Base-by-base conservation (phyloP, 2,329 filamentous ascomycete genomes). In the Hirsutella rhossiliensis region DNA sequence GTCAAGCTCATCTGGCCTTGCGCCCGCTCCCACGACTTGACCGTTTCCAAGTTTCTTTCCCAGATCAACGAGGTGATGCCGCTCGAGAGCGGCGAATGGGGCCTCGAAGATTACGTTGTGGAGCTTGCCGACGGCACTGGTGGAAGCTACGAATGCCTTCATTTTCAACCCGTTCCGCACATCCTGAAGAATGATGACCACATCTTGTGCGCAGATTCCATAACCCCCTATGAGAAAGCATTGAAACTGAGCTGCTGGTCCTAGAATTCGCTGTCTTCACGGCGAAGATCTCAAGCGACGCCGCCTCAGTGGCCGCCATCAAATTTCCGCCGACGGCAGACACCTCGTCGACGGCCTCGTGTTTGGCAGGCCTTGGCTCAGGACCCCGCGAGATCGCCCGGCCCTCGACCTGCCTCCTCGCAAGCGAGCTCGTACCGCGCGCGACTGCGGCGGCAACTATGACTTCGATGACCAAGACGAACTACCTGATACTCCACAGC, bases 101-200 rank as follows among this genome's bases (percentile, higher is more conserved):
- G 87, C 0, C 65, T 95, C 4, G 89, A 96, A 56, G 87, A 96
- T 59, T 97, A 97, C 61, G 76, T 76, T 9, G 86, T 95, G 28
- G 85, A 94, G 62, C 72, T 95, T 4, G 62, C 62, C 18, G 70
- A 73, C 44, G 54, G 56, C 27, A 63, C 67, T 32, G 73, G 73
- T n/a, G 67, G 63, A 17, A 79, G 76, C 39, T 96, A 86, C 52
- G 90, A 97, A 63, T 92, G 87, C 54, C 65, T 96, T 45, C 90
- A 96, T 64, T 97, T 87, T 55, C 82, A 87, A 58, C 71, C 75
- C 18, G 73, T 94, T 6, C 68, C 71, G 13, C 73, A 74, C 38
- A 68, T 92, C 11, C 67, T 95, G 46, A 83, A 85, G 52, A 82
- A 90, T 42, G 87, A 92, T 44, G 89, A 96, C 55, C 78, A 89